Evolutionary conservation across 192 early-diverging fungal species (phyloP).

Genomic region (Haplosporangium gracile): DNA sequence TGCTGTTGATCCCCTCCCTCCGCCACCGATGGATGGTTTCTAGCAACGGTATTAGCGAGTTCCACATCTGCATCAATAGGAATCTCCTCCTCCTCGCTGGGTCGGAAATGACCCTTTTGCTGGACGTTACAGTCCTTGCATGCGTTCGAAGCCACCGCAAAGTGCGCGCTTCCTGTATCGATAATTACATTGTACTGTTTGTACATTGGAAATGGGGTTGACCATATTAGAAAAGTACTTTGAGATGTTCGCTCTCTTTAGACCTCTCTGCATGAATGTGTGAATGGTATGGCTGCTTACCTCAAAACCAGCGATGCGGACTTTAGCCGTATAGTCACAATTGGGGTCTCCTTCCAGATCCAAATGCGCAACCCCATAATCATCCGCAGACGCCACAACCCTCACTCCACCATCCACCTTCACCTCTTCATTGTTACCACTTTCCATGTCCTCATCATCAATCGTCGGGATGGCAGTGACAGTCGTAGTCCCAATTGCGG

Average conservation of each 20-base stretch:
- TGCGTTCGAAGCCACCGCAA: conserved; percentile 39
- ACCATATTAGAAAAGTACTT: too few species aligned
- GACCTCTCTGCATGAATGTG: too few species aligned
- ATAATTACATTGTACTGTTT: conserved; percentile 51
- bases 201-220: neutral
- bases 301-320: conserved; percentile 41
- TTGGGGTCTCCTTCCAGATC: conserved; percentile 46
- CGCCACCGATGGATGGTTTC: too few species aligned
- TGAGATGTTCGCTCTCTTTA: too few species aligned
- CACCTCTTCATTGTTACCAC: neutral
- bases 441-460: neutral
- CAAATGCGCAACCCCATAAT: conserved; percentile 42
- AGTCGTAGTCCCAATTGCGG: neutral
- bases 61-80: conserved; percentile 25
- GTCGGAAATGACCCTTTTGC: conserved; percentile 17
- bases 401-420: neutral
- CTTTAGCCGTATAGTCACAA: conserved; percentile 53
- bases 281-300: neutral
- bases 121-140: conserved; percentile 39
- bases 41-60: neutral
- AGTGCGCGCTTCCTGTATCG: conserved; percentile 50
- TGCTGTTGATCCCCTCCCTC: neutral
- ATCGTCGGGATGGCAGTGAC: neutral
- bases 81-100: conserved; percentile 40
- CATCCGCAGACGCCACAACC: conserved; percentile 13